Base-by-base conservation (phyloP, 108 stramenopile genomes). In the Stephanodiscus minutulus region DNA sequence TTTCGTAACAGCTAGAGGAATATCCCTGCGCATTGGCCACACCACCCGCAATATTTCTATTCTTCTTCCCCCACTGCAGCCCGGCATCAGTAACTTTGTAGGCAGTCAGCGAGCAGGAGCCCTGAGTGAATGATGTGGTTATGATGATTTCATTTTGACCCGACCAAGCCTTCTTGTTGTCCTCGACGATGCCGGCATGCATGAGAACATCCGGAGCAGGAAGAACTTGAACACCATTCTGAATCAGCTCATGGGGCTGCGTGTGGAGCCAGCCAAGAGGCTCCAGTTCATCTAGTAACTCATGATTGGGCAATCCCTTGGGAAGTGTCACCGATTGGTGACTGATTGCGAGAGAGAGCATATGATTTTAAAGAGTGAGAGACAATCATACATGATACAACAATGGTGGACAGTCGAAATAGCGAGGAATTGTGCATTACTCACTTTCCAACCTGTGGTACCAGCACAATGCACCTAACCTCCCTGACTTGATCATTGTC, bases 231-330 rank as follows among this genome's bases (percentile, higher is more conserved):
- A 88, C 70, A 5, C 95, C 92, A 76, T 93, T 96, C 71, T 98
- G 98, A 37, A 96, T 92, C 20, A 97, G 64, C 74, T 99, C 98
- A 70, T 97, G 97, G 21, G 98, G 99, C 81, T 98, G 97, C 5
- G 99, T 98, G 91, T 99, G 99, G 59, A 99, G 89, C 97, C 97
- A 97, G 10, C 99, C 99, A 8, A 99, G 89, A 57, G 97, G 97
- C 82, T 98, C 95, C 70, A 99, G 64, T n/a, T 94, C 98, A 64
- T 93, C 84, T 57, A 98, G 79, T 57, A 93, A 68, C 43, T 93
- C 93, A 65, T 97, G 92, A 41, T 92, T 91, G 11, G 99, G 99
- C 6, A 98, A 77, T 44, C 83, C 74, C 69, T 95, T 91, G 10
- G 99, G 98, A 44, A 99, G 79, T 46, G 97, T 98, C 24, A 97